These are phyloP conservation scores for Cladosporium sp. DNA, from an alignment of 2,329 filamentous ascomycete species.

Conservation along the genomic window DNA sequence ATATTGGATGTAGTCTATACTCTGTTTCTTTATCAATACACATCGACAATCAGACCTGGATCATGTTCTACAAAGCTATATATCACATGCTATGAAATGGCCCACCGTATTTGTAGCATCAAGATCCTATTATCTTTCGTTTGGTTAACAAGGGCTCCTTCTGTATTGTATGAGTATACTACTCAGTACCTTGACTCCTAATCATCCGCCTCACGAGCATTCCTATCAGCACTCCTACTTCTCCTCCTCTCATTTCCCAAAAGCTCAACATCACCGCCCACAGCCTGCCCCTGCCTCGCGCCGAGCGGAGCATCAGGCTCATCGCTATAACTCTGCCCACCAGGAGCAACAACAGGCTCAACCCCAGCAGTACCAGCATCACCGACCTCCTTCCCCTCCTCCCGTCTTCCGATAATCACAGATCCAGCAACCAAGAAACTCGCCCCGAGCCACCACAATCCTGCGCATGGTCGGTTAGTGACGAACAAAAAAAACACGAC, in stretches of 20 bases:
- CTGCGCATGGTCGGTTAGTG: slow-evolving; percentile 12
- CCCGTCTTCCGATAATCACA: slow-evolving; percentile 69
- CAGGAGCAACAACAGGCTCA: slow-evolving; percentile 16
- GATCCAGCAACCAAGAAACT: slow-evolving; percentile 68
- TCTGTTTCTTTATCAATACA: no score
- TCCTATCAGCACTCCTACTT: slow-evolving; percentile 9
- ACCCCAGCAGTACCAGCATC: slow-evolving; percentile 18
- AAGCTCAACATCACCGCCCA: slow-evolving; percentile 8
- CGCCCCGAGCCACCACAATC: slow-evolving; percentile 73
- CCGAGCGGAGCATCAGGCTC: slow-evolving; percentile 28
- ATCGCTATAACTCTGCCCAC: slow-evolving; percentile 22
- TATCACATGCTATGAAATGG: no score
- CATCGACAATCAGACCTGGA: no score
- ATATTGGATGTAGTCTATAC: no score
- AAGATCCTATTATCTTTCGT: no score
- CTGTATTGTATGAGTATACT: no score
- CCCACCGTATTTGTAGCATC: no score
- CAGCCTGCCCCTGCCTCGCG: neutral
- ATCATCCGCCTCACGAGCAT: neutral
- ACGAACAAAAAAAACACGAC: neutral
- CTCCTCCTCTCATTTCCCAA: slow-evolving; percentile 1
- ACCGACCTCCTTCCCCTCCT: slow-evolving; percentile 44
- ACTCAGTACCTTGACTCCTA: neutral
- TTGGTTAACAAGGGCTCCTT: no score
- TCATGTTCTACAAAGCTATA: no score